Evolutionary conservation across 805 yeast genomes (phyloP).

Genomic region (Lipomyces spencermartinsiae): DNA sequence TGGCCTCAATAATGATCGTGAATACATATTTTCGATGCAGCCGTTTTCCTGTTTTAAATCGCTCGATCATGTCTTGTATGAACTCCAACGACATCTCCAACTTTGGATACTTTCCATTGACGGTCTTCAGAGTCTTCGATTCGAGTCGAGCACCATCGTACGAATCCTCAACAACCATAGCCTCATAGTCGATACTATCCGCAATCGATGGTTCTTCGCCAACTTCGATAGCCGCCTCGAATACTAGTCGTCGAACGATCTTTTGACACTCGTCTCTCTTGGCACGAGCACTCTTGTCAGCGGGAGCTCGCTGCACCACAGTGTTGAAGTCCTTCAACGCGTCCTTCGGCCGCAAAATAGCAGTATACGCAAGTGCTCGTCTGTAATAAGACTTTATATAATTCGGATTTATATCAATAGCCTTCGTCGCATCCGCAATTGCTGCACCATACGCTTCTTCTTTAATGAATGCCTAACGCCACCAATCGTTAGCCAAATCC

Average conservation of each 20-base stretch:
- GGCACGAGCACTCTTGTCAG: constrained; percentile 68
- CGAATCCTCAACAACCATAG: constrained; percentile 54
- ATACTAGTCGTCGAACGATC: constrained; percentile 73
- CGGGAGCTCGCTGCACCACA: constrained; percentile 68
- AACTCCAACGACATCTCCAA: constrained; percentile 57
- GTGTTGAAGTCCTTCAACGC: constrained; percentile 72
- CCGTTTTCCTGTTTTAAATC: constrained; percentile 75
- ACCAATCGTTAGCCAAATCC: background rate
- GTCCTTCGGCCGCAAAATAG: constrained; percentile 74
- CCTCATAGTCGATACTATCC: constrained; percentile 55
- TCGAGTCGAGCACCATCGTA: constrained; percentile 66
- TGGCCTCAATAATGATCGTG: constrained; percentile 77
- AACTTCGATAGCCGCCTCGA: constrained; percentile 83
- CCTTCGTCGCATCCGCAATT: constrained; percentile 73
- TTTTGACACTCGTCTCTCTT: constrained; percentile 67
- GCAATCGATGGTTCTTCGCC: constrained; percentile 64
- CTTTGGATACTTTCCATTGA: constrained; percentile 42
- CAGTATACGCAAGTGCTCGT: constrained; percentile 80
- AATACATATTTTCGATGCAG: constrained; percentile 83
- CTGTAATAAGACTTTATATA: constrained; percentile 86
- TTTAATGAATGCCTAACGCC: constrained; percentile 73
- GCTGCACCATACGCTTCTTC: constrained; percentile 87
- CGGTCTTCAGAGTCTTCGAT: constrained; percentile 38
- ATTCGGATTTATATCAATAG: constrained; percentile 68
- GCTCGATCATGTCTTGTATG: constrained; percentile 66